Conservation (phyloP, 1,284 basidiomycete species). For the Leccinum griseonigrum region DNA sequence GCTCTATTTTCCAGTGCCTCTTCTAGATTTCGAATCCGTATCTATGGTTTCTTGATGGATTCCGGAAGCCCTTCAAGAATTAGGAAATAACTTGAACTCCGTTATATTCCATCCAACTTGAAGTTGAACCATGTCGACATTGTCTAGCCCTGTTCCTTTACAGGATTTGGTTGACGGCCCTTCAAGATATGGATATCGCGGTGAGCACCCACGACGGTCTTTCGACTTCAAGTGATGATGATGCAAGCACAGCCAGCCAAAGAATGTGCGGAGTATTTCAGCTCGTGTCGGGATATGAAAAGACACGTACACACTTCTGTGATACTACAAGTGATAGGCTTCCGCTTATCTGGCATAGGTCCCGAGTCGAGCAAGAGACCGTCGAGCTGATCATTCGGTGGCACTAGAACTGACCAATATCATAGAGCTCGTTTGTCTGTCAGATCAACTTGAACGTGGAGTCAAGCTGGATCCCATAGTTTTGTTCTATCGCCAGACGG, state of each 20-base stretch:
- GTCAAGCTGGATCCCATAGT: neutral
- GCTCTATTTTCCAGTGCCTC: neutral
- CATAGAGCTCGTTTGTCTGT: neutral
- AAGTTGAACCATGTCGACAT: neutral
- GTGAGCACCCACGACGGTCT: neutral
- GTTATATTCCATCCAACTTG: neutral
- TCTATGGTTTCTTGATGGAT: constrained; percentile 5
- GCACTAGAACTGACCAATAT: neutral
- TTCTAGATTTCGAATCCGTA: neutral
- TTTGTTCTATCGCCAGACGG: neutral
- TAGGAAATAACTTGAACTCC: neutral
- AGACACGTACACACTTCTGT: neutral
- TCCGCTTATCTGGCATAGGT: constrained; percentile 1
- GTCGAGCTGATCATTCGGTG: neutral
- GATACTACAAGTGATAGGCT: neutral
- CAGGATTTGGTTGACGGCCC: neutral
- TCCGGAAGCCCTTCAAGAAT: neutral
- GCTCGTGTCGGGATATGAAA: constrained; percentile 16
- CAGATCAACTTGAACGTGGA: neutral
- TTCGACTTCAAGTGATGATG: neutral
- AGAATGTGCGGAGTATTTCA: constrained; percentile 12
- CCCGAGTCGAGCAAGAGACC: neutral
- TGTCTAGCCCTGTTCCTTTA: neutral
- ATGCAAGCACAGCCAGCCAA: neutral
- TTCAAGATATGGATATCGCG: neutral